Evolutionary conservation across 2,329 filamentous ascomycete genomes (phyloP).

Genomic region (Colletotrichum spinosum): DNA sequence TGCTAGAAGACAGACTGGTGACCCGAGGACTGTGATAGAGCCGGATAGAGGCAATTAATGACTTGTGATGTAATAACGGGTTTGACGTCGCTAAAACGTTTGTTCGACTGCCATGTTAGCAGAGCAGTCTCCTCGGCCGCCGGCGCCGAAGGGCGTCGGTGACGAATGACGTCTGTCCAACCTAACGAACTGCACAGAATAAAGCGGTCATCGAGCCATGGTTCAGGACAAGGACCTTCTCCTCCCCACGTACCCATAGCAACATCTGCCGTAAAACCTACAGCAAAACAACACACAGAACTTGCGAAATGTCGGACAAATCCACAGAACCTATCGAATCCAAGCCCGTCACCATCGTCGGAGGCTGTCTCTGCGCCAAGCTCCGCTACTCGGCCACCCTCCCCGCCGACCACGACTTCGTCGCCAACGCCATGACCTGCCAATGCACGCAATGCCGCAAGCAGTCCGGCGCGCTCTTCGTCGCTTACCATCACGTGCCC

Average conservation of each 20-base stretch:
- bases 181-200: too few relatives aligned
- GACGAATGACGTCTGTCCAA: slow-evolving; percentile 22
- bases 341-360: slow-evolving; percentile 54
- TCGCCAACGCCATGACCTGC: slow-evolving; percentile 57
- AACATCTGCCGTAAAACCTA: background rate
- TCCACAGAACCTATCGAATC: background rate
- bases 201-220: too few relatives aligned
- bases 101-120: too few relatives aligned
- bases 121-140: background rate
- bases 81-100: too few relatives aligned
- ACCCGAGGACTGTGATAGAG: slow-evolving; percentile 2
- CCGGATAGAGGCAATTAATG: background rate
- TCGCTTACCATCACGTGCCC: slow-evolving; percentile 53
- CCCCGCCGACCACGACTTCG: slow-evolving; percentile 57
- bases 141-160: slow-evolving; percentile 17
- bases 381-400: slow-evolving; percentile 63
- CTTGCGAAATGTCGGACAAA: slow-evolving; percentile 12
- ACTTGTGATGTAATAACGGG: too few relatives aligned
- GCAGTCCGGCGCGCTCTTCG: slow-evolving; percentile 60
- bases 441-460: slow-evolving; percentile 69
- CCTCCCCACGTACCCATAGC: background rate
- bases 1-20: background rate
- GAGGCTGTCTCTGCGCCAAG: slow-evolving; percentile 63
- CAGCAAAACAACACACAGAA: background rate
- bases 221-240: too few relatives aligned